phyloP scores from a whole-genome alignment of 352 stramenopile genomes.

The Saprolegnia parasitica region DNA sequence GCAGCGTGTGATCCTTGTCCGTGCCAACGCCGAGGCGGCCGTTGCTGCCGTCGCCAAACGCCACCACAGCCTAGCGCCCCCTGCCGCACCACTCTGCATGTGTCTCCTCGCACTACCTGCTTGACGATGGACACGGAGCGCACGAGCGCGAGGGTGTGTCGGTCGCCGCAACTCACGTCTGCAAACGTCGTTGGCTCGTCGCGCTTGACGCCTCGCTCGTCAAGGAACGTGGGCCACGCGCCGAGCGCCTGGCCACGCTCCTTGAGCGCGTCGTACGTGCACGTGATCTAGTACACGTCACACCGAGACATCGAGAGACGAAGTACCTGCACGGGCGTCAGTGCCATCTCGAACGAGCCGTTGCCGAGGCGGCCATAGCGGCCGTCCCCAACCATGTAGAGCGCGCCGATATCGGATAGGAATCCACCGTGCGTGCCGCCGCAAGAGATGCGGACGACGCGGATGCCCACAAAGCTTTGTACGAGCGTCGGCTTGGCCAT shows the following conservation, averaged over 20 bases:
- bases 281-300: background rate
- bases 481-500: conserved; percentile 34
- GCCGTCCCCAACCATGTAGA: conserved; percentile 69
- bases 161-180: conserved; percentile 62
- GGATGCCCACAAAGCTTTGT: conserved; percentile 33
- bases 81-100: no score
- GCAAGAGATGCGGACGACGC: conserved; percentile 48
- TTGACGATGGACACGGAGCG: background rate
- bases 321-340: conserved; percentile 34
- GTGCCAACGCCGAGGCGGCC: conserved; percentile 52
- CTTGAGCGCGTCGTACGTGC: background rate
- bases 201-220: conserved; percentile 12
- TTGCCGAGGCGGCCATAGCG: conserved; percentile 55
- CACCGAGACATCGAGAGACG: conserved; percentile 38
- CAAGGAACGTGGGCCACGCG: background rate
- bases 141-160: conserved; percentile 52
- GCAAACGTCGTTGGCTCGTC: conserved; percentile 46
- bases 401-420: conserved; percentile 44
- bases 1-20: conserved; percentile 44
- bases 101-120: background rate
- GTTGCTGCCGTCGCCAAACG: conserved; percentile 67
- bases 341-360: conserved; percentile 31
- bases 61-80: conserved; percentile 41
- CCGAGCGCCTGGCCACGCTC: background rate
- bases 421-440: conserved; percentile 54